These are phyloP conservation scores for Pyrus communis DNA, from an alignment of 306 rosid species.

Conservation along the genomic window DNA sequence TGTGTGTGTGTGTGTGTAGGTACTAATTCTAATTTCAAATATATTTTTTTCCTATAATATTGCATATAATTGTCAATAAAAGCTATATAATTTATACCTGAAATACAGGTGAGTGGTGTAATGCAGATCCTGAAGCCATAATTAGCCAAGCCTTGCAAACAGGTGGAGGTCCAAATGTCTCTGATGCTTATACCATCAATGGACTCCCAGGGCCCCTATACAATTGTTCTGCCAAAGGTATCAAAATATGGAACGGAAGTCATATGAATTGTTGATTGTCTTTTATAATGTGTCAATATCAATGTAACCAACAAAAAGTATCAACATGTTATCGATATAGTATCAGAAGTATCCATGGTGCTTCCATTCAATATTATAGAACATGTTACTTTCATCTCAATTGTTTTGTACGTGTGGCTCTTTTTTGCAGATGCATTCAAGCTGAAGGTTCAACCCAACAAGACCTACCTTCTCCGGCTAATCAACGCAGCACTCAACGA, in stretches of 20 bases:
- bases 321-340: no score
- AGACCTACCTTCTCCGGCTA: conserved; percentile 50
- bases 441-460: conserved; percentile 49
- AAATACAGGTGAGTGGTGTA: conserved; percentile 70
- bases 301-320: no score
- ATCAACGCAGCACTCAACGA: conserved; percentile 67
- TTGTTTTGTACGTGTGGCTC: conserved; percentile 6
- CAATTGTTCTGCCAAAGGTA: conserved; percentile 68
- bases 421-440: conserved; percentile 52
- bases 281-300: no score
- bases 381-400: no score
- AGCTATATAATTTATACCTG: neutral
- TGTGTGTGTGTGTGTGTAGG: no score
- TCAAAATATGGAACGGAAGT: neutral
- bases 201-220: conserved; percentile 68
- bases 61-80: neutral
- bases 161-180: conserved; percentile 77
- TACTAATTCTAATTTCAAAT: no score
- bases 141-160: conserved; percentile 50
- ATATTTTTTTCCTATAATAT: no score
- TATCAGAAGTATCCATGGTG: neutral
- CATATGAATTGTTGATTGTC: no score
- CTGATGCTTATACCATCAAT: conserved; percentile 71
- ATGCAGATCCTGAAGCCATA: conserved; percentile 56
- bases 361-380: conserved; percentile 19